These are phyloP conservation scores for Massarina eburnea DNA, from an alignment of 2,329 filamentous ascomycete genomes.

Conservation along the genomic window DNA sequence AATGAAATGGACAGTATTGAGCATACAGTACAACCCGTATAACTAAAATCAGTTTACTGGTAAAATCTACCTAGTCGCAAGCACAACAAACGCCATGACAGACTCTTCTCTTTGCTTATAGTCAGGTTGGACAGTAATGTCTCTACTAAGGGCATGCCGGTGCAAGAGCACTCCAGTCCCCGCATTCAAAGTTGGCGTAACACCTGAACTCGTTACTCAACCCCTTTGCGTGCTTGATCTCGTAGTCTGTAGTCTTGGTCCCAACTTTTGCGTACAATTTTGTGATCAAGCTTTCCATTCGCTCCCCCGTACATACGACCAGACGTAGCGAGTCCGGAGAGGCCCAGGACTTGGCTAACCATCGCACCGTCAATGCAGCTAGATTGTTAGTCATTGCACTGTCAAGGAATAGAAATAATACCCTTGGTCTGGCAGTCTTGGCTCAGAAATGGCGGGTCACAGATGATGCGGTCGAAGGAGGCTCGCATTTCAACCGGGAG, in stretches of 20 bases:
- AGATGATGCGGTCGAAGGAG: slow-evolving; percentile 68
- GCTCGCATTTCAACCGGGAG: slow-evolving; percentile 65
- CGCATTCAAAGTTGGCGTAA: slow-evolving; percentile 75
- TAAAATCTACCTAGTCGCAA: too few relatives aligned
- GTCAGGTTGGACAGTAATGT: too few relatives aligned
- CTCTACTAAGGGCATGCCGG: background rate
- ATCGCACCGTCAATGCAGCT: slow-evolving; percentile 76
- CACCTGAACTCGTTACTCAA: slow-evolving; percentile 81
- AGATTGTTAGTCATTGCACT: background rate
- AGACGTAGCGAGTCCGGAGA: slow-evolving; percentile 44
- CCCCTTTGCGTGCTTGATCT: slow-evolving; percentile 69
- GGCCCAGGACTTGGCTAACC: slow-evolving; percentile 61
- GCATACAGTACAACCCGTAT: too few relatives aligned
- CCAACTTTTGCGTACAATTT: slow-evolving; percentile 69
- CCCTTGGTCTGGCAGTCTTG: slow-evolving; percentile 80
- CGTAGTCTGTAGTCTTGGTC: slow-evolving; percentile 66
- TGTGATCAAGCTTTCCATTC: slow-evolving; percentile 66
- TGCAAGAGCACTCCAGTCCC: slow-evolving; percentile 41
- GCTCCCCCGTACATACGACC: slow-evolving; percentile 75
- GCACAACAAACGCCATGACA: too few relatives aligned
- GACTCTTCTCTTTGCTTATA: too few relatives aligned
- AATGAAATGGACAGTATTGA: too few relatives aligned
- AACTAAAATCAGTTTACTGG: too few relatives aligned
- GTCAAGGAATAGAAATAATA: slow-evolving; percentile 29
- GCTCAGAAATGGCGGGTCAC: slow-evolving; percentile 78